phyloP scores from a whole-genome alignment of 495 filamentous ascomycete species.

The Penicillium angulare region DNA sequence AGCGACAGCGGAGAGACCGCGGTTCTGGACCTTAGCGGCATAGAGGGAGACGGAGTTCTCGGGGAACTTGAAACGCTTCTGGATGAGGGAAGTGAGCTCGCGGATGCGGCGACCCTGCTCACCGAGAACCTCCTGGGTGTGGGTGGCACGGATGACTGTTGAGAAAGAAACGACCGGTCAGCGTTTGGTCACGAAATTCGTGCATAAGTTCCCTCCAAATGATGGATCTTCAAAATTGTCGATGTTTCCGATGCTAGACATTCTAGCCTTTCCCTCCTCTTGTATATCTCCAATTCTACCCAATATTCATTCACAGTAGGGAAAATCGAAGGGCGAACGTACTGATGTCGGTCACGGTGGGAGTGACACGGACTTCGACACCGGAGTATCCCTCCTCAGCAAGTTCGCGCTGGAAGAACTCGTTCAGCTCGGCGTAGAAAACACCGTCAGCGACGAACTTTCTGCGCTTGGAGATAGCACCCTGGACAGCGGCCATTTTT shows the following conservation, averaged over 20 bases:
- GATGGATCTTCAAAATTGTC: constrained; percentile 17
- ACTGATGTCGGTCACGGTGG: constrained; percentile 99
- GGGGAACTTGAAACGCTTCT: constrained; percentile 99
- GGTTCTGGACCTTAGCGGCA: constrained; percentile 99
- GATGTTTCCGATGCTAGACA: background rate
- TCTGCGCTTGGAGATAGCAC: constrained; percentile 90
- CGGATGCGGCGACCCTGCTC: constrained; percentile 99
- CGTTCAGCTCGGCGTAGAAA: constrained; percentile 99
- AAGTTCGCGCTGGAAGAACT: constrained; percentile 99
- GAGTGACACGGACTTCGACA: constrained; percentile 99
- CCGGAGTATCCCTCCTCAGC: constrained; percentile 99
- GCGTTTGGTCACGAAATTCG: constrained; percentile 20
- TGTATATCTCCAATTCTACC: constrained; percentile 8
- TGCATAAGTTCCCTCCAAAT: constrained; percentile 4
- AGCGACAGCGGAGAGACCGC: constrained; percentile 97
- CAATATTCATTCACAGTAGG: constrained; percentile 9
- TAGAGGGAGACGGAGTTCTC: constrained; percentile 99
- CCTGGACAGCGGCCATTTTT: constrained; percentile 68
- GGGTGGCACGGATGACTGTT: constrained; percentile 93
- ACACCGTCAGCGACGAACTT: constrained; percentile 99
- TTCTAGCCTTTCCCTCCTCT: constrained; percentile 10
- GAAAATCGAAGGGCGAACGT: constrained; percentile 36
- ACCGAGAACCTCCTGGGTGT: constrained; percentile 99
- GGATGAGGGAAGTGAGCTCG: constrained; percentile 99
- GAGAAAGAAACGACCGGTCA: constrained; percentile 36